Evolutionary conservation across 768 basidiomycete genomes (phyloP).

Genomic region (Sarcodon aspratus): DNA sequence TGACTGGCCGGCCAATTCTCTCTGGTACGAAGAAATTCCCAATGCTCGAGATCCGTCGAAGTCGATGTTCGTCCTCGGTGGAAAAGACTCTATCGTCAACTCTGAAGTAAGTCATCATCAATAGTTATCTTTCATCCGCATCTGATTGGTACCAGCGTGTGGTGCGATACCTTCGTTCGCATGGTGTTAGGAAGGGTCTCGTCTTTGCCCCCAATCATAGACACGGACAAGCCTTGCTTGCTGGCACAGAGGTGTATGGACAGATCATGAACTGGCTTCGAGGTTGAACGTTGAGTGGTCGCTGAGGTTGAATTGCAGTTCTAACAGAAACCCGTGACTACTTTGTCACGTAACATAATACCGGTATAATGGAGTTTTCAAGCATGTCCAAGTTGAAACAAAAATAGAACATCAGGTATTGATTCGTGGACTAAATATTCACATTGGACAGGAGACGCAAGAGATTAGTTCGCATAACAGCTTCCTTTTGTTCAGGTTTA

Average conservation of each 20-base stretch:
- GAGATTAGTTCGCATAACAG: slow-evolving; percentile 44
- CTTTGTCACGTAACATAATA: no score
- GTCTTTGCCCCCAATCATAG: slow-evolving; percentile 50
- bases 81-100: slow-evolving; percentile 69
- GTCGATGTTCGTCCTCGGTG: slow-evolving; percentile 72
- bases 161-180: slow-evolving; percentile 60
- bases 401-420: no score
- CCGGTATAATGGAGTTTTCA: no score
- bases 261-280: slow-evolving; percentile 56
- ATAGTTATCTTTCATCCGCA: not conserved
- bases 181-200: slow-evolving; percentile 59
- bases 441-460: slow-evolving; percentile 12
- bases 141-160: slow-evolving; percentile 38
- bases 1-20: slow-evolving; percentile 77
- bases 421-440: not conserved
- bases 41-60: slow-evolving; percentile 56
- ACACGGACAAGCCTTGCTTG: slow-evolving; percentile 52
- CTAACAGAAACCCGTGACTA: no score
- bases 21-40: slow-evolving; percentile 88
- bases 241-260: slow-evolving; percentile 37
- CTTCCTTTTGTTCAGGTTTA: slow-evolving; percentile 18
- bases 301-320: no score
- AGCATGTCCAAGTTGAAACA: no score
- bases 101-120: slow-evolving; percentile 38
- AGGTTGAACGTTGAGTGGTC: not conserved